Evolutionary conservation across 371 early-diverging fungal genomes (phyloP), one percentile per base, ranked within the genome.

Genomic region (Apophysomyces trapeziformis): DNA sequence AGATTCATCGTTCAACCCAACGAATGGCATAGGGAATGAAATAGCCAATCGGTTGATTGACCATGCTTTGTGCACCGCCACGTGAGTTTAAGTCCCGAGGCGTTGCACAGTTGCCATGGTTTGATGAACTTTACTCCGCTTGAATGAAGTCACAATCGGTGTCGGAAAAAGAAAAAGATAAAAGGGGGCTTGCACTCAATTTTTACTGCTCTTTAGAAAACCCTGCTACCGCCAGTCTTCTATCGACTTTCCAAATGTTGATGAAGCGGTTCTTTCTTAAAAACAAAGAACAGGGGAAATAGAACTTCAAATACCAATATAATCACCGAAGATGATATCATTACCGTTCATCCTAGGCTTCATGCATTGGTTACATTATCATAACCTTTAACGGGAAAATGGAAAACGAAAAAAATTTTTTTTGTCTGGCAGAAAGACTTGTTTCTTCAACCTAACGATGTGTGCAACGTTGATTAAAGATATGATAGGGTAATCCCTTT

Each of bases 141-240:
- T 26, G 32, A 2, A 26, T 26, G 32, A 26, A 26, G 16, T 50
- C 54, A 21, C 54, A 7, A 50, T 16, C 54, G 54, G 21, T 50
- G 16, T 50, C 16, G 16, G 54, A 50, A 60, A 60, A 60, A 59
- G 11, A 58, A 60, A 60, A 60, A 60, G 44, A 60, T 38, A 60
- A 60, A 60, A 60, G 26, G 43, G 60, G n/a, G 13, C 11, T 16
- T 36, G n/a, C 11, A 38, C n/a, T 18, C 5, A 43, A 41, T 16
- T 58, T 65, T 65, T 50, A 65, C 62, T 57, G 32, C 69, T 68
- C 60, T 69, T 69, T 67, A 41, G 46, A 56, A 57, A 71, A 68
- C 69, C 74, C 70, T 69, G 72, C 75, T 75, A 75, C 75, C 75
- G 71, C 68, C 75, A 65, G 65, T 66, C 64, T 67, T 75, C 69